Evolutionary conservation across 1,139 yeast genomes (phyloP).

Genomic region (Pichia sp.): DNA sequence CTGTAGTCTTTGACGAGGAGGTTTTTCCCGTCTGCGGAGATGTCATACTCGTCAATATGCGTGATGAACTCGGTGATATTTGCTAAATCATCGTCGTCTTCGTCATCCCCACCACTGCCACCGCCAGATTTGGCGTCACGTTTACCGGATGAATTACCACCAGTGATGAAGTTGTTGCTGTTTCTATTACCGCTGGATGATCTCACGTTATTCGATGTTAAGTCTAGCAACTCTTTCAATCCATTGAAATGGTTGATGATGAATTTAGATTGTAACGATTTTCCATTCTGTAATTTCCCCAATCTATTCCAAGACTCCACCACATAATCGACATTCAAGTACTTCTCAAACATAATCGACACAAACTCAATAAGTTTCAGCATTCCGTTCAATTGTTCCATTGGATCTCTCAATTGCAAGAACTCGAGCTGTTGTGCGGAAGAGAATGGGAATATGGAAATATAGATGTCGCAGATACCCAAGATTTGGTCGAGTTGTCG

Average conservation of each 20-base stretch:
- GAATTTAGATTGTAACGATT: constrained; percentile 34
- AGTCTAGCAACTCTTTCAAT: constrained; percentile 49
- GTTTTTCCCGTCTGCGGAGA: constrained; percentile 52
- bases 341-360: constrained; percentile 35
- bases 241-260: constrained; percentile 62
- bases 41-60: constrained; percentile 33
- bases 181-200: no score
- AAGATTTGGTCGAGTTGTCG: constrained; percentile 21
- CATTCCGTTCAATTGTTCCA: constrained; percentile 39
- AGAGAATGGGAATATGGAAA: constrained; percentile 62
- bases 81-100: constrained; percentile 42
- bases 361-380: constrained; percentile 34
- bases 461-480: constrained; percentile 45
- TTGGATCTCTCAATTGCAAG: constrained; percentile 37
- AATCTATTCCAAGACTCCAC: constrained; percentile 53
- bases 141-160: no score
- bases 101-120: constrained; percentile 40
- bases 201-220: background rate
- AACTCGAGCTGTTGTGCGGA: constrained; percentile 44
- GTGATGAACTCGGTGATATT: constrained; percentile 50
- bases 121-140: no score
- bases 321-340: constrained; percentile 44
- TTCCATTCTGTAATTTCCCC: constrained; percentile 30
- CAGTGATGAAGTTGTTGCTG: no score
- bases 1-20: constrained; percentile 63